These are phyloP conservation scores for Sporothrix globosa DNA, from an alignment of 2,329 filamentous ascomycete species.

Conservation along the genomic window DNA sequence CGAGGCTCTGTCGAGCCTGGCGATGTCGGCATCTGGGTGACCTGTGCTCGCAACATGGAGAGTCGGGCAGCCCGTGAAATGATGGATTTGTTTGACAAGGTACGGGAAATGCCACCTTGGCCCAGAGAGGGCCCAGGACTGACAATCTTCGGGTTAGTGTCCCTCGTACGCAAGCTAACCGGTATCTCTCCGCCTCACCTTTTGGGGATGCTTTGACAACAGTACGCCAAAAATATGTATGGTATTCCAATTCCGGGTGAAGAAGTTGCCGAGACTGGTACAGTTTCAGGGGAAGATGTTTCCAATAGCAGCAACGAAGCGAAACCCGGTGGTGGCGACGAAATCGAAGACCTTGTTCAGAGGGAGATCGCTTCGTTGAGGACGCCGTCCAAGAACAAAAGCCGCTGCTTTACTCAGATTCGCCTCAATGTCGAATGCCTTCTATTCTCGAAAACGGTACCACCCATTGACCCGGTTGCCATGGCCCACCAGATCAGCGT, in stretches of 20 bases:
- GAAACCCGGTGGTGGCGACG: slow-evolving; percentile 50
- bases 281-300: background rate
- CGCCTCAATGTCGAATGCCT: slow-evolving; percentile 63
- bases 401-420: slow-evolving; percentile 57
- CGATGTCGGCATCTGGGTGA: slow-evolving; percentile 76
- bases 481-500: slow-evolving; percentile 60
- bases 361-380: slow-evolving; percentile 71
- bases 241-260: slow-evolving; percentile 50
- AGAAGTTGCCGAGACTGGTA: slow-evolving; percentile 28
- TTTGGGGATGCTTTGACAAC: background rate
- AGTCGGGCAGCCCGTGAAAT: slow-evolving; percentile 70
- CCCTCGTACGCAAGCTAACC: background rate
- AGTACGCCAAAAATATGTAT: slow-evolving; percentile 67
- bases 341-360: slow-evolving; percentile 73
- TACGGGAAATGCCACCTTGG: background rate
- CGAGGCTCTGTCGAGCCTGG: slow-evolving; percentile 63
- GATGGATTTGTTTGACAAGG: slow-evolving; percentile 44
- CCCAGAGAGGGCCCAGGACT: background rate
- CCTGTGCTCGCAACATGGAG: slow-evolving; percentile 73
- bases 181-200: too few species aligned
- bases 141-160: background rate
- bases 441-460: slow-evolving; percentile 62
- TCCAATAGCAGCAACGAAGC: background rate
- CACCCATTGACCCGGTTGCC: slow-evolving; percentile 59
- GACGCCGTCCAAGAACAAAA: slow-evolving; percentile 45